phyloP scores from a whole-genome alignment of 2,329 filamentous ascomycete genomes.

The Aspergillus tanneri region DNA sequence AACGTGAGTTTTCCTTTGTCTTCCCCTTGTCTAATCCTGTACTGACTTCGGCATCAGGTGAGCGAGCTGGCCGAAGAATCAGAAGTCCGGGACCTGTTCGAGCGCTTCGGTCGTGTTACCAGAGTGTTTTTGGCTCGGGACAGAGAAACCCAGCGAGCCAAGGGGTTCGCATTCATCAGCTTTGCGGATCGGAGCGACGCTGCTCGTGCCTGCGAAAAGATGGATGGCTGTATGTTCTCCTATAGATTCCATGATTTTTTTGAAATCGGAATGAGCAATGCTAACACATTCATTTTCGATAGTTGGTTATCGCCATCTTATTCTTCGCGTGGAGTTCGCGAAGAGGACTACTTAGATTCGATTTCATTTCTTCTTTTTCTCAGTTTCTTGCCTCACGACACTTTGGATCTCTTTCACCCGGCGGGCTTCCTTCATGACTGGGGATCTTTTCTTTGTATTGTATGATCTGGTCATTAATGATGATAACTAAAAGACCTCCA shows the following conservation, averaged over 20 bases:
- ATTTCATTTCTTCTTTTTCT: conserved; percentile 16
- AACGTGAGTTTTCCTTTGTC: conserved; percentile 67
- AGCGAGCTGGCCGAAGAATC: conserved; percentile 96
- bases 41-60: conserved; percentile 57
- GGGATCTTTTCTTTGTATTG: conserved; percentile 36
- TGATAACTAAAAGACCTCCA: conserved; percentile 34
- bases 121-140: conserved; percentile 98
- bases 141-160: conserved; percentile 89
- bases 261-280: not conserved
- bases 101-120: conserved; percentile 93
- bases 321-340: conserved; percentile 54
- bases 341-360: conserved; percentile 45
- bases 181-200: conserved; percentile 89
- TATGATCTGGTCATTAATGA: conserved; percentile 41
- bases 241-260: conserved; percentile 7
- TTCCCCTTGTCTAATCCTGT: not conserved
- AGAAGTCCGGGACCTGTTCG: conserved; percentile 96
- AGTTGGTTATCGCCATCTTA: conserved; percentile 55
- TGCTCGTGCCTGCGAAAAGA: conserved; percentile 89
- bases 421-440: conserved; percentile 30
- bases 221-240: conserved; percentile 76
- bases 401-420: conserved; percentile 33
- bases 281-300: conserved; percentile 26
- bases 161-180: conserved; percentile 98
- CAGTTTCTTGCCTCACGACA: conserved; percentile 26